A percentile compares a stretch with the other conserved stretches of the same genome.
Evolutionary conservation across 1,284 basidiomycete species (phyloP).

Genomic region (Cutaneotrichosporon sp.): DNA sequence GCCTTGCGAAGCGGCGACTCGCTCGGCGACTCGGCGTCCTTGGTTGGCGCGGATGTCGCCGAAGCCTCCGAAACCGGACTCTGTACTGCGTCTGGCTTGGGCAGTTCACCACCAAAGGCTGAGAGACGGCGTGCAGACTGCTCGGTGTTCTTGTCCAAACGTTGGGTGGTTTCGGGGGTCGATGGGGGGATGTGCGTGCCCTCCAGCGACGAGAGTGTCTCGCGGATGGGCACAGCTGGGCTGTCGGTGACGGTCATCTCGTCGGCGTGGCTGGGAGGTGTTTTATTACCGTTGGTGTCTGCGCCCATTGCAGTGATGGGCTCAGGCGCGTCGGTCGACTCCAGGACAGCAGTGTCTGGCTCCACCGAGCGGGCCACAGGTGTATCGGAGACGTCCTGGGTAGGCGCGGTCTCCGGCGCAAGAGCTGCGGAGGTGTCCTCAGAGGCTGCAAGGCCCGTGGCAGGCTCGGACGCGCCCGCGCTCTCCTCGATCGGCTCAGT

Average conservation of each 20-base stretch:
- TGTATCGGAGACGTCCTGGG: not conserved
- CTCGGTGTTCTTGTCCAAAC: not conserved
- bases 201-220: not conserved
- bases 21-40: not conserved
- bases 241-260: not conserved
- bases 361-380: not conserved
- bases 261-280: too few species aligned
- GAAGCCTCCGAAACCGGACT: not conserved
- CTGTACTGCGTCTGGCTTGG: not conserved
- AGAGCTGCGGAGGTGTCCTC: too few species aligned
- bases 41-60: not conserved
- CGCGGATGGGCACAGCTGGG: not conserved
- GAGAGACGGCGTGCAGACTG: not conserved
- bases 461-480: not conserved
- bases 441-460: too few species aligned
- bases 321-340: too few species aligned
- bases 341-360: not conserved
- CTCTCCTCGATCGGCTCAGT: not conserved
- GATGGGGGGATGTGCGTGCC: not conserved
- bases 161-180: not conserved
- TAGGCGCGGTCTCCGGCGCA: too few species aligned
- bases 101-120: constrained; percentile 1
- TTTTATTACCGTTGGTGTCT: too few species aligned
- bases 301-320: too few species aligned
- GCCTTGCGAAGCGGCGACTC: constrained; percentile 3